Conservation (phyloP, 257 asterid genomes). For the Penstemon newberryi region DNA sequence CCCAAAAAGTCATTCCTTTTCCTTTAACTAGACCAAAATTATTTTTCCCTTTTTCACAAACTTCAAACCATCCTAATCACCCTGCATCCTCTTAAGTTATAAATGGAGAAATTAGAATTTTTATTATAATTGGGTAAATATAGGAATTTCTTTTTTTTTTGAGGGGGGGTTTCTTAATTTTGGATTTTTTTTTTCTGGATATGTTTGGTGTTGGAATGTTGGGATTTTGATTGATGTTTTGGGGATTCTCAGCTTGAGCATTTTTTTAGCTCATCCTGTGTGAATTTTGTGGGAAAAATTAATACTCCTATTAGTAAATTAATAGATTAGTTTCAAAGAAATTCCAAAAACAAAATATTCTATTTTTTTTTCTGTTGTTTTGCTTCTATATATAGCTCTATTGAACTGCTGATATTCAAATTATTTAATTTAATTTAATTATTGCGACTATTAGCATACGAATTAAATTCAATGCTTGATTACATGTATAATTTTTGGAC, state of each 20-base stretch:
- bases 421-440: too few species aligned
- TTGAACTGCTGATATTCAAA: too few species aligned
- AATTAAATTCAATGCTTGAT: too few species aligned
- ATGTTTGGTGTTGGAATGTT: slow-evolving; percentile 33
- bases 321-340: slow-evolving; percentile 5
- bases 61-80: slow-evolving; percentile 44
- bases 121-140: slow-evolving; percentile 31
- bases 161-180: neutral
- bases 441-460: too few species aligned
- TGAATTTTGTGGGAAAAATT: slow-evolving; percentile 35
- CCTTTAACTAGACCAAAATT: slow-evolving; percentile 54
- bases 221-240: slow-evolving; percentile 25
- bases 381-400: too few species aligned
- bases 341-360: neutral
- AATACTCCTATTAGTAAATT: neutral
- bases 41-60: slow-evolving; percentile 53
- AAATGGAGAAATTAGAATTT: neutral
- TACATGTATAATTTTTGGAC: too few species aligned
- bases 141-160: slow-evolving; percentile 6
- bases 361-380: neutral
- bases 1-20: slow-evolving; percentile 41
- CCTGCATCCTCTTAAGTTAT: slow-evolving; percentile 49
- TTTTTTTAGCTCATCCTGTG: slow-evolving; percentile 37
- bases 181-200: neutral
- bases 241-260: slow-evolving; percentile 34